Evolutionary conservation across 371 early-diverging fungal genomes (phyloP).

Genomic region (Syncephalastrum monosporum): DNA sequence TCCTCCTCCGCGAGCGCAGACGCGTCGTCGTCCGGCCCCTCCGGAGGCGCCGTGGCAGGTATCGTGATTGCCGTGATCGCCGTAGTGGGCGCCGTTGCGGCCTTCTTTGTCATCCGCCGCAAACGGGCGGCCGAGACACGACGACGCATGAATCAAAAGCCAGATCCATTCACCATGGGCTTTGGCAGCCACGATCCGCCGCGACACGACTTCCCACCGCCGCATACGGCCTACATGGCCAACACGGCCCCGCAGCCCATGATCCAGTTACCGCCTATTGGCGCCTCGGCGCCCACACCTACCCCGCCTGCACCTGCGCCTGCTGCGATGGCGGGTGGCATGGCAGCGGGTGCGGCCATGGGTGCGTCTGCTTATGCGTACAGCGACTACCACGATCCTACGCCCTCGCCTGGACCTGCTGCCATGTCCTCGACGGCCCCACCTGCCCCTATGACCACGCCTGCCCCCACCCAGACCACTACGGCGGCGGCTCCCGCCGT

Average conservation of each 20-base stretch:
- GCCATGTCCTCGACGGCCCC: too few relatives aligned
- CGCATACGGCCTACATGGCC: constrained; percentile 15
- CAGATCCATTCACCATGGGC: constrained; percentile 52
- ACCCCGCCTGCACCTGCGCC: constrained; percentile 6
- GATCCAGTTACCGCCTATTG: constrained; percentile 18
- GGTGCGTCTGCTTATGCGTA: constrained; percentile 1
- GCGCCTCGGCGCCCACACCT: constrained; percentile 6
- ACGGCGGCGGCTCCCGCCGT: constrained; percentile 11
- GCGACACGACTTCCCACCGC: constrained; percentile 7
- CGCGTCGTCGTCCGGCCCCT: constrained; percentile 26
- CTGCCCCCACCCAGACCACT: constrained; percentile 7
- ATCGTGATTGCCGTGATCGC: constrained; percentile 35
- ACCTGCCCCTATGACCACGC: constrained; percentile 5
- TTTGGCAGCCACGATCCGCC: constrained; percentile 41
- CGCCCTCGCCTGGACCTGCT: constrained; percentile 3
- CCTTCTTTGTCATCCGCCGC: constrained; percentile 14
- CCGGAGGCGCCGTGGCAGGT: constrained; percentile 42
- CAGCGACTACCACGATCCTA: constrained; percentile 4
- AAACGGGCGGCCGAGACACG: constrained; percentile 29
- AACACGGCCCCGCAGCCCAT: constrained; percentile 3
- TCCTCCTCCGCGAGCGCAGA: not conserved
- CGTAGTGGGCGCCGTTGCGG: constrained; percentile 9
- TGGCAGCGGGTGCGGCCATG: constrained; percentile 1
- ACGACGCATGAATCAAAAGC: constrained; percentile 18
- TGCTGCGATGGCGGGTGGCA: not conserved